Evolutionary conservation across 176 grass and related monocot genomes (phyloP), one percentile per base, ranked within the genome.

Genomic region (Poa annua): DNA sequence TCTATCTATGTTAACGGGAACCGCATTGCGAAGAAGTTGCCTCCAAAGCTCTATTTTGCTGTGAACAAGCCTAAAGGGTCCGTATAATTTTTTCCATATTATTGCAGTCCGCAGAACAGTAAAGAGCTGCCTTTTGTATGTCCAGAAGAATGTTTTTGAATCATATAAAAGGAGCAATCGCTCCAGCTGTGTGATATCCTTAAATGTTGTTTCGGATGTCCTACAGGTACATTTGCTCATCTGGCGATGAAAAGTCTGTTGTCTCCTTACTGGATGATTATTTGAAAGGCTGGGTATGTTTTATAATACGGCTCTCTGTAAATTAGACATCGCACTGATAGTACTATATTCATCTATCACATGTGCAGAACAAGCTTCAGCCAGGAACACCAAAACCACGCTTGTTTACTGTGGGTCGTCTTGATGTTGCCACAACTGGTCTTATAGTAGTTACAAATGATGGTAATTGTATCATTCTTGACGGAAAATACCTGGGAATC

Each of bases 381-480:
- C 89, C 91, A 77, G 90, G 92, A 60, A 17, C 91, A 79, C 96
- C 92, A 66, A 93, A 98, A 74, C 96, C 96, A 38, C 88, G 91
- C 14, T 88, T 98, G 19, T 98, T 95, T 88, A 95, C 91, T 83
- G 92, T 98, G 60, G 92, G 96, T 69, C 89, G 92, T 38, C 90
- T 98, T 80, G 96, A 98, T 88, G 96, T 98, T 89, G 96, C 92
- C 69, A 98, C 92, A 71, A 85, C 52, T 85, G 96, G 92, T 69
- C 82, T 98, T 78, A 98, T 98, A 85, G 85, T 98, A 80, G 87
- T 98, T 81, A 98, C 96, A 82, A 98, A 98, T 87, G 92, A 98
- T 74, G 92, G 92, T 98, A 95, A 83, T 19, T 45, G 86, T 15
- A 64, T 64, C 14, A 9, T 71, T 71, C 29, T 73, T 86, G 5